phyloP scores from a whole-genome alignment of 129 eudicot genomes.

The Sambucus nigra region DNA sequence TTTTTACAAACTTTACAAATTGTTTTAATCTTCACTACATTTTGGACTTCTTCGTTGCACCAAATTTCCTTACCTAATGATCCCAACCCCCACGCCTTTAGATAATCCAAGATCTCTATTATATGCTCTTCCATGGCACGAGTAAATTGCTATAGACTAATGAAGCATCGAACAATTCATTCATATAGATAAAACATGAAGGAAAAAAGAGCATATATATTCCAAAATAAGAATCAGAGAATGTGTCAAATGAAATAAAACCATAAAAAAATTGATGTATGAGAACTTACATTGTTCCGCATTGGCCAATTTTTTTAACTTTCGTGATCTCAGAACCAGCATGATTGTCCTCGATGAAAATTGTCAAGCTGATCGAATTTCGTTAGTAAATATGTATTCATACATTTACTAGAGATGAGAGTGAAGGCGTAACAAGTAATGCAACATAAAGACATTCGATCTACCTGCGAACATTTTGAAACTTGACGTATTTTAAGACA shows the following conservation, averaged over 20 bases:
- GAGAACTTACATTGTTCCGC: conserved; percentile 93
- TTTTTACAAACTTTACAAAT: too few relatives aligned
- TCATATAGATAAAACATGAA: too few relatives aligned
- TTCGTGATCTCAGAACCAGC: conserved; percentile 70
- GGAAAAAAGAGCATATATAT: background rate
- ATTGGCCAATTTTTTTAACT: conserved; percentile 75
- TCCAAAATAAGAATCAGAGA: background rate
- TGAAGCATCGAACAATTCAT: too few relatives aligned
- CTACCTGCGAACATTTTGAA: conserved; percentile 96
- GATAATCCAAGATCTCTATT: too few relatives aligned
- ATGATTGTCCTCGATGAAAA: conserved; percentile 93
- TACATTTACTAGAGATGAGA: conserved; percentile 1
- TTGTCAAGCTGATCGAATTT: conserved; percentile 60
- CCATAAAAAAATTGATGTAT: too few relatives aligned
- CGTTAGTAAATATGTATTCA: conserved; percentile 7
- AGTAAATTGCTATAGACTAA: too few relatives aligned
- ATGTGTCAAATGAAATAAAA: background rate
- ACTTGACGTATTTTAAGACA: conserved; percentile 86
- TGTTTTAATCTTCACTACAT: too few relatives aligned
- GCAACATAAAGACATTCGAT: background rate
- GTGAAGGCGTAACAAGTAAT: background rate
- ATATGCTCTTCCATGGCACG: background rate
- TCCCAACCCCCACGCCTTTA: too few relatives aligned
- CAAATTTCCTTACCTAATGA: too few relatives aligned
- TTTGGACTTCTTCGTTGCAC: too few relatives aligned